phyloP scores from a whole-genome alignment of 2,329 filamentous ascomycete genomes.

The Talaromyces sp. region DNA sequence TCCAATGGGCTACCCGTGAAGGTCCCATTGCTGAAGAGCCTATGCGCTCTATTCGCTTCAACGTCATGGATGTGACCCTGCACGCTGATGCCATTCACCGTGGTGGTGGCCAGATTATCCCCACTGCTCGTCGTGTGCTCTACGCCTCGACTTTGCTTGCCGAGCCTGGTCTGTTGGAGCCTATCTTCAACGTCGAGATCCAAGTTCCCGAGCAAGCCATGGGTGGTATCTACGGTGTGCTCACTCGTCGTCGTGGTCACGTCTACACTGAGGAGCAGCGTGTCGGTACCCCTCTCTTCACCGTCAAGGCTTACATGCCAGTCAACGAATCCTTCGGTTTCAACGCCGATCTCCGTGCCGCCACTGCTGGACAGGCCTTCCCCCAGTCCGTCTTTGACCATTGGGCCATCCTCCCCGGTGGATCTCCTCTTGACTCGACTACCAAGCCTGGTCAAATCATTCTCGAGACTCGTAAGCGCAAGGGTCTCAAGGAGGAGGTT shows the following conservation, averaged over 20 bases:
- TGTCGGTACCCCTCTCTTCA: slow-evolving; percentile 98
- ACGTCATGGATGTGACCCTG: slow-evolving; percentile 98
- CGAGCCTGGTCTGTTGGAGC: slow-evolving; percentile 87
- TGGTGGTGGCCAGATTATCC: slow-evolving; percentile 98
- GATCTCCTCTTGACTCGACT: slow-evolving; percentile 78
- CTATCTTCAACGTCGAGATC: slow-evolving; percentile 98
- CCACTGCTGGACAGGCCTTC: slow-evolving; percentile 97
- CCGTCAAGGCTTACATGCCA: slow-evolving; percentile 94
- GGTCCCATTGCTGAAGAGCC: slow-evolving; percentile 97
- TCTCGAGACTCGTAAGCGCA: slow-evolving; percentile 91
- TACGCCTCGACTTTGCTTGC: slow-evolving; percentile 90
- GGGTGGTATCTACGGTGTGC: slow-evolving; percentile 99
- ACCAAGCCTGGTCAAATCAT: slow-evolving; percentile 81
- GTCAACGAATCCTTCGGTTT: slow-evolving; percentile 99
- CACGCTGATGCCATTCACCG: slow-evolving; percentile 99
- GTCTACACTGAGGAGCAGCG: slow-evolving; percentile 98
- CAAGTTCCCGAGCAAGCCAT: slow-evolving; percentile 97
- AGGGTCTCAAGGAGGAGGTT: slow-evolving; percentile 97
- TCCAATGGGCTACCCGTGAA: slow-evolving; percentile 99
- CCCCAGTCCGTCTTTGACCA: slow-evolving; percentile 98
- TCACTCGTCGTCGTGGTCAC: slow-evolving; percentile 96
- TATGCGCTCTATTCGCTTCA: slow-evolving; percentile 95
- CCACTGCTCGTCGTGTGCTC: slow-evolving; percentile 93
- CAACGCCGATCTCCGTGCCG: slow-evolving; percentile 91
- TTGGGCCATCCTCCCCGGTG: slow-evolving; percentile 94